These are phyloP conservation scores for Fremontodendron californicum DNA, from an alignment of 345 rosid genomes.

Conservation along the genomic window DNA sequence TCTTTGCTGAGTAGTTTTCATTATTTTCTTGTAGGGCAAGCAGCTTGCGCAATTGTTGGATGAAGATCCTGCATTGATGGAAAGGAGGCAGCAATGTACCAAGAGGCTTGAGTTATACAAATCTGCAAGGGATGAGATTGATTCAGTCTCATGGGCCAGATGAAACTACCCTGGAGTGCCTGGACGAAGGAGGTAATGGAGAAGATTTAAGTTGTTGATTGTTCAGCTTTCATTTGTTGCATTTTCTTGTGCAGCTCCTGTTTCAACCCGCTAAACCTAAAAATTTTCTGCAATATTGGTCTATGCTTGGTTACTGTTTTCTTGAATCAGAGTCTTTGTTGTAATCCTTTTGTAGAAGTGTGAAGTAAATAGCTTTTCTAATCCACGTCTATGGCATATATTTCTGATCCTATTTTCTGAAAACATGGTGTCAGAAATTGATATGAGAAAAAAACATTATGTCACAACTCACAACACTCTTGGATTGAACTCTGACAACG, in stretches of 20 bases:
- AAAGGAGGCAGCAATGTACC: conserved; percentile 55
- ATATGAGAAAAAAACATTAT: not conserved
- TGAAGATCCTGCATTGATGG: conserved; percentile 78
- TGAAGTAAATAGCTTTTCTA: not conserved
- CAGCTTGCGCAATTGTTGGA: conserved; percentile 56
- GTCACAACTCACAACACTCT: not conserved
- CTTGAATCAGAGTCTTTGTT: not conserved
- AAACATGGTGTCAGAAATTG: not conserved
- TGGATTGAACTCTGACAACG: not conserved
- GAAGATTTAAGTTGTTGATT: not conserved
- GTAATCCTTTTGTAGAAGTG: not conserved
- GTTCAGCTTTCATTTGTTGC: conserved; percentile 2
- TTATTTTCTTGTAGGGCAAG: conserved; percentile 35
- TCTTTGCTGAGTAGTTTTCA: not conserved
- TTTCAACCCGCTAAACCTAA: not conserved
- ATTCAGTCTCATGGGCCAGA: conserved; percentile 51
- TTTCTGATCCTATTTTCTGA: not conserved
- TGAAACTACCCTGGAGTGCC: conserved; percentile 14
- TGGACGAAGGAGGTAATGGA: not conserved
- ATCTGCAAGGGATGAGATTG: conserved; percentile 70
- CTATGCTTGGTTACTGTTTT: conserved; percentile 2
- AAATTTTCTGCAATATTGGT: not conserved
- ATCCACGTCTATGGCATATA: not conserved
- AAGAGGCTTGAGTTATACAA: conserved; percentile 70
- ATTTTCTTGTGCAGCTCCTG: conserved; percentile 17